Evolutionary conservation across 1,139 yeast genomes (phyloP).

Genomic region (Nadsonia starkeyi-henricii): DNA sequence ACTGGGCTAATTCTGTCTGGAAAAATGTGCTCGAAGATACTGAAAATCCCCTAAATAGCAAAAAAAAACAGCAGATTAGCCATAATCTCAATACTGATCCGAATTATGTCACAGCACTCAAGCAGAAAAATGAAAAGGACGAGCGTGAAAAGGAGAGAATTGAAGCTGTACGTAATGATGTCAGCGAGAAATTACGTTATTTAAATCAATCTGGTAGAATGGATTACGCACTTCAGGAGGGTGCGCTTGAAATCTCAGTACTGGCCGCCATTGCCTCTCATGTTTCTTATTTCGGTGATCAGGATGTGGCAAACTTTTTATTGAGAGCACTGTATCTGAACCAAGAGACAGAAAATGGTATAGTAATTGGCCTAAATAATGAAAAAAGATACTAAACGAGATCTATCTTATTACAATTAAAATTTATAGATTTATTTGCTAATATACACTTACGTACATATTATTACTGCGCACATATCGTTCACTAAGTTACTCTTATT

Average conservation of each 20-base stretch:
- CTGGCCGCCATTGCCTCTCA: conserved; percentile 79
- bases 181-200: conserved; percentile 10
- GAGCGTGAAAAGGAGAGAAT: not conserved
- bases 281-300: conserved; percentile 75
- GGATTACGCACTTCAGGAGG: conserved; percentile 70
- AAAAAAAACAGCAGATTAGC: conserved; percentile 5
- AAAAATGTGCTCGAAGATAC: not conserved
- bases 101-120: conserved; percentile 3
- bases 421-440: not conserved
- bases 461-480: too few species aligned
- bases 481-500: not conserved
- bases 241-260: conserved; percentile 64
- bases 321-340: conserved; percentile 23
- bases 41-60: too few species aligned
- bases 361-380: not conserved
- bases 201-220: conserved; percentile 58
- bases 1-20: conserved; percentile 13
- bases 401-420: too few species aligned
- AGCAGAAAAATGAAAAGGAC: conserved; percentile 4
- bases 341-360: not conserved
- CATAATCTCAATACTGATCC: conserved; percentile 2
- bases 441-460: too few species aligned
- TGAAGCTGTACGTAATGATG: not conserved
- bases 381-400: not conserved
- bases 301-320: conserved; percentile 69